Evolutionary conservation across 208 protist genomes (phyloP).

Genomic region (Endotrypanum monterogeii): DNA sequence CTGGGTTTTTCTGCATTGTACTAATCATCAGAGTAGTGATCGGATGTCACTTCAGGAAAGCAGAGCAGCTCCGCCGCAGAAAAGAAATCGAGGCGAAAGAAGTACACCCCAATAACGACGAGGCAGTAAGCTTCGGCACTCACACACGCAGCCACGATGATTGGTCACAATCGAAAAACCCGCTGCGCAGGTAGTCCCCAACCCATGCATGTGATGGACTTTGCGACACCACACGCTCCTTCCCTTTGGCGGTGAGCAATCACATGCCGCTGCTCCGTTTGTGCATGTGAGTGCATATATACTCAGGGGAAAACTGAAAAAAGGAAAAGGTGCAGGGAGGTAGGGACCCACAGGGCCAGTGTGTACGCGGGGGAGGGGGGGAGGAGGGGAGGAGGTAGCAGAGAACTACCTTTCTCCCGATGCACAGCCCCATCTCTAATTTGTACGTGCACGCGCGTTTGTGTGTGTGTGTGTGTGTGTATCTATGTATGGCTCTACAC

Average conservation of each 20-base stretch:
- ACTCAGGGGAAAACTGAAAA: not conserved
- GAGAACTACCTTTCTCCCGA: too few species aligned
- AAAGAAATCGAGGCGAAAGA: slow-evolving; percentile 35
- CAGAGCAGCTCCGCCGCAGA: slow-evolving; percentile 32
- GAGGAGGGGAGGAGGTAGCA: too few species aligned
- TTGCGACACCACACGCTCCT: not conserved
- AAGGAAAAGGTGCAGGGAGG: too few species aligned
- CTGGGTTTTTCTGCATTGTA: slow-evolving; percentile 29
- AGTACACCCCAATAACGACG: not conserved
- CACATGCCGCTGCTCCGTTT: too few species aligned
- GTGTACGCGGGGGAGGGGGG: too few species aligned
- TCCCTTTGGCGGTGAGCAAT: too few species aligned
- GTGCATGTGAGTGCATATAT: not conserved
- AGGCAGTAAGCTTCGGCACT: not conserved
- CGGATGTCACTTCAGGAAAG: slow-evolving; percentile 42
- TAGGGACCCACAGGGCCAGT: too few species aligned
- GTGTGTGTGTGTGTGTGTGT: not conserved
- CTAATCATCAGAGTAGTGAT: slow-evolving; percentile 33
- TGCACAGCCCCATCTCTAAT: not conserved
- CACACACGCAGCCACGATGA: not conserved
- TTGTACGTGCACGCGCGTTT: not conserved
- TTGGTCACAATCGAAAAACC: not conserved
- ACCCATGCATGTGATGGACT: not conserved
- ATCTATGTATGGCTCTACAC: not conserved
- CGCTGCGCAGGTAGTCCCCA: slow-evolving; percentile 11